phyloP scores from a whole-genome alignment of 129 eudicot species.

The Lactuca saligna region DNA sequence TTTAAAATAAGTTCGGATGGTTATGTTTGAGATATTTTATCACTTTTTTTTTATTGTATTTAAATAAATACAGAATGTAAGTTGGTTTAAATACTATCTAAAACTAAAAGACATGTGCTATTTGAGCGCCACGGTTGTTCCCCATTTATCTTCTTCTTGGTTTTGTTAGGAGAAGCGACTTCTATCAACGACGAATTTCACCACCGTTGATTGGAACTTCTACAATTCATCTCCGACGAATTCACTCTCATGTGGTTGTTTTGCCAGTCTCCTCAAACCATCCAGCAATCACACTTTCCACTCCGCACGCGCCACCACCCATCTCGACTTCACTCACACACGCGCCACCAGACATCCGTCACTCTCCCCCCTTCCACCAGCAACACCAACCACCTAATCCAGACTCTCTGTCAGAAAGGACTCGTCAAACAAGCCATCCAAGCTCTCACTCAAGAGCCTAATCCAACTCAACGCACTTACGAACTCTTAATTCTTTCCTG shows the following conservation, averaged over 20 bases:
- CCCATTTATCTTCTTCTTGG: slow-evolving; percentile 21
- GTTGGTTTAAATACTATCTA: neutral
- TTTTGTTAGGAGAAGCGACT: neutral
- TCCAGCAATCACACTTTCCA: slow-evolving; percentile 46
- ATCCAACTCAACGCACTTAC: slow-evolving; percentile 77
- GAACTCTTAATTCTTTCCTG: slow-evolving; percentile 77
- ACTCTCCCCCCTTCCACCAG: slow-evolving; percentile 39
- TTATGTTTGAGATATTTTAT: neutral
- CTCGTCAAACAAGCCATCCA: slow-evolving; percentile 72
- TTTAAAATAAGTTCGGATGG: too few relatives aligned
- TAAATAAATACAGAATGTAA: too few relatives aligned
- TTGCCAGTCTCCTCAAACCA: slow-evolving; percentile 46
- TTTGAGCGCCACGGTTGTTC: slow-evolving; percentile 23
- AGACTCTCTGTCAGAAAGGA: slow-evolving; percentile 66
- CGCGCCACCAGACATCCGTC: slow-evolving; percentile 41
- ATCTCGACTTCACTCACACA: slow-evolving; percentile 28
- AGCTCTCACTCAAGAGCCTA: slow-evolving; percentile 54
- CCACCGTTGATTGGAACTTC: slow-evolving; percentile 19
- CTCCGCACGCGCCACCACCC: slow-evolving; percentile 26
- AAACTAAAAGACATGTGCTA: neutral
- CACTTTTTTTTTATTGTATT: neutral
- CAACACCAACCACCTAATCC: slow-evolving; percentile 62
- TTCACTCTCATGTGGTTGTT: slow-evolving; percentile 55
- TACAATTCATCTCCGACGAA: slow-evolving; percentile 18
- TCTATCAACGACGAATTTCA: neutral